Percentiles rank a stretch among this genome's conserved stretches.
phyloP scores from a whole-genome alignment of 495 filamentous ascomycete species.

The Lophiostoma macrostomum region DNA sequence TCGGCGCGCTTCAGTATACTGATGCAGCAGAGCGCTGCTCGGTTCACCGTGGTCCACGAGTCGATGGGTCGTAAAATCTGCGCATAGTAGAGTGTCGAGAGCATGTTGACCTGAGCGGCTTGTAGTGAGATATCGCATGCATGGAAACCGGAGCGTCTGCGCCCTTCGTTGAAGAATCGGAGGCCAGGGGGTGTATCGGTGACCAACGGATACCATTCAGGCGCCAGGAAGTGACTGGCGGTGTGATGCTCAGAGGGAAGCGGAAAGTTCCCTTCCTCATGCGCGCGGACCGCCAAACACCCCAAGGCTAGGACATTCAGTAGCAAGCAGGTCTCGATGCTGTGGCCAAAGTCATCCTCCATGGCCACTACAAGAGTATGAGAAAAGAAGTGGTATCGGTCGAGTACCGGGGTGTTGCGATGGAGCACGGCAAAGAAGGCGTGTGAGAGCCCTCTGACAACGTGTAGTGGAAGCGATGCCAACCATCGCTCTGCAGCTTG shows the following conservation, averaged over 20 bases:
- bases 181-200: slow-evolving; percentile 27
- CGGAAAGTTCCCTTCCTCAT: slow-evolving; percentile 30
- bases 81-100: slow-evolving; percentile 29
- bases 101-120: slow-evolving; percentile 27
- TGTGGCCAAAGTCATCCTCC: slow-evolving; percentile 30
- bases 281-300: slow-evolving; percentile 28
- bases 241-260: slow-evolving; percentile 4
- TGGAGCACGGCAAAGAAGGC: slow-evolving; percentile 33
- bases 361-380: slow-evolving; percentile 24
- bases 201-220: slow-evolving; percentile 28
- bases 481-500: slow-evolving; percentile 10
- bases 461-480: slow-evolving; percentile 14
- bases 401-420: slow-evolving; percentile 25
- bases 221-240: background rate
- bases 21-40: slow-evolving; percentile 30
- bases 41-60: slow-evolving; percentile 31
- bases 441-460: slow-evolving; percentile 31
- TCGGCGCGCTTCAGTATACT: slow-evolving; percentile 20
- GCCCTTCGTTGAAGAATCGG: slow-evolving; percentile 32
- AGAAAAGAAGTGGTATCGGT: slow-evolving; percentile 28
- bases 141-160: slow-evolving; percentile 26
- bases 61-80: slow-evolving; percentile 31
- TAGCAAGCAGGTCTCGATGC: slow-evolving; percentile 29
- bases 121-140: slow-evolving; percentile 30
- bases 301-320: slow-evolving; percentile 29